Conservation (phyloP, 257 asterid species). For the Asclepias syriaca region DNA sequence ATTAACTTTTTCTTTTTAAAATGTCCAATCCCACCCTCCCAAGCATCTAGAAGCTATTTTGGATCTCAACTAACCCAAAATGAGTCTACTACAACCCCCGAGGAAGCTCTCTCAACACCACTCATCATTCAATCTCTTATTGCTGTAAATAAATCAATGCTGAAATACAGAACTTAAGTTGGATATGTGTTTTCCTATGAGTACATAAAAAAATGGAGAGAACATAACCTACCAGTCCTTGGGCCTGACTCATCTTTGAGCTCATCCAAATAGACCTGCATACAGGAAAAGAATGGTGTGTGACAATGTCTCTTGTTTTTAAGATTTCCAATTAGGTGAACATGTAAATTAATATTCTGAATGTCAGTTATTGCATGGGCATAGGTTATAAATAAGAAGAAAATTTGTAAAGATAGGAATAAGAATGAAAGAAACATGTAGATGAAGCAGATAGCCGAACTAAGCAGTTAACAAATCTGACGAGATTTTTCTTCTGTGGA, state of each 20-base stretch:
- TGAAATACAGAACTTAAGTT: background rate
- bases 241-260: slow-evolving; percentile 49
- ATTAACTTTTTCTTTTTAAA: background rate
- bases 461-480: too few species aligned
- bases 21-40: too few species aligned
- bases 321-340: background rate
- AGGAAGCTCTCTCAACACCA: background rate
- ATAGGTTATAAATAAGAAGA: background rate
- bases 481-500: too few species aligned
- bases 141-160: background rate
- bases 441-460: background rate
- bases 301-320: background rate
- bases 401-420: background rate
- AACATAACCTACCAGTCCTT: slow-evolving; percentile 45
- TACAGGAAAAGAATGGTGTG: slow-evolving; percentile 3
- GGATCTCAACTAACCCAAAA: too few species aligned
- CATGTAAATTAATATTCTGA: background rate
- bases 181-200: background rate
- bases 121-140: background rate
- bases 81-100: background rate
- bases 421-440: background rate
- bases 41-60: too few species aligned
- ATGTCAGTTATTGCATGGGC: background rate
- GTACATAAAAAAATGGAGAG: slow-evolving; percentile 1
- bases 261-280: slow-evolving; percentile 66